Base-by-base conservation (phyloP, 441 rosid genomes). In the Corymbia calophylla region DNA sequence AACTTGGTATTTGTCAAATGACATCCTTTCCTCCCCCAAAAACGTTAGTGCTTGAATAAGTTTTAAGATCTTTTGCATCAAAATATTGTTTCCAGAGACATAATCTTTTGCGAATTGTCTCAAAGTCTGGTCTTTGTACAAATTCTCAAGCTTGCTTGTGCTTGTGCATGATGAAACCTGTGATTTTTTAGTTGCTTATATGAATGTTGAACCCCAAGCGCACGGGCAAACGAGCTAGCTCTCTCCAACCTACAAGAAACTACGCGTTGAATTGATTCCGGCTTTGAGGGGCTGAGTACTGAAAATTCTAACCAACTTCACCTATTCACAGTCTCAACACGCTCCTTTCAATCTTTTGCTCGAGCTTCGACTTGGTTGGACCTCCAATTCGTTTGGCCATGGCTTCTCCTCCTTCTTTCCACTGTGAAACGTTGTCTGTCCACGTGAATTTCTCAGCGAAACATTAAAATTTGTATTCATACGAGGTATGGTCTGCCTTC, bases 361-460 rank as follows among this genome's bases (percentile, higher is more conserved):
- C n/a, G 64, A 58, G 10, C 7, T 58, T 58, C 64, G 11, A 11
- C 64, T 58, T 58, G 64, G 64, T 58, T 11, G n/a, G 25, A 58
- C 7, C 3, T 58, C 11, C n/a, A 58, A 58, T 23, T 58, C 2
- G 15, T 25, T 5, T 29, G 5, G 23, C 3, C 15, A 10, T 58
- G 10, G 27, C 27, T 21, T 1, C 27, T 55, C 9, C 60, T 53
- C 25, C 64, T 25, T 58, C 62, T 5, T 58, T 58, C 64, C 64
- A 25, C 27, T 0, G 7, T 0, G 3, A 58, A 58, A 25, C 10
- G 14, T 56, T n/a, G 0, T 58, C 64, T 25, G 23, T 58, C n/a
- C n/a, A 58, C 0, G 1, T 0, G 29, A 23, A 56, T 58, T 10
- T 58, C 64, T 58, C 29, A 58, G 23, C 2, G n/a, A 25, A 58